A percentile compares a stretch with the other conserved stretches of the same genome.
Conservation (phyloP, 768 basidiomycete species). For the Lactarius hengduanensis region DNA sequence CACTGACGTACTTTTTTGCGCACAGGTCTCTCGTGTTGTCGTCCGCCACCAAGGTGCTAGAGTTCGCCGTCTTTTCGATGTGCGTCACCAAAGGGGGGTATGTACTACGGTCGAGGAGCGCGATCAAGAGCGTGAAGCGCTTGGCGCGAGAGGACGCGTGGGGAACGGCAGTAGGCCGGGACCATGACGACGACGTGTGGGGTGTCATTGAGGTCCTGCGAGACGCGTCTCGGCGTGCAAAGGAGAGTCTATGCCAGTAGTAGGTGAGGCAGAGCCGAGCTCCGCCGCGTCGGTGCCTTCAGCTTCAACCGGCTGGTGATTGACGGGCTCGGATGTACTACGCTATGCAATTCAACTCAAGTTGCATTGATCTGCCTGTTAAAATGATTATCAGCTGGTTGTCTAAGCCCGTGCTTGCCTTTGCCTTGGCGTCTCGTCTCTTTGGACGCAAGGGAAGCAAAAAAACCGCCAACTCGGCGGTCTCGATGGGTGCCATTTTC, state of each 20-base stretch:
- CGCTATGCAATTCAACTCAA: too few relatives aligned
- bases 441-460: too few relatives aligned
- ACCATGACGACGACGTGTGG: background rate
- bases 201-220: slow-evolving; percentile 10
- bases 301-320: too few relatives aligned
- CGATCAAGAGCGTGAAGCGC: slow-evolving; percentile 7
- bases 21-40: slow-evolving; percentile 45
- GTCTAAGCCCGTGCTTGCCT: too few relatives aligned
- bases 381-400: too few relatives aligned
- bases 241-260: background rate
- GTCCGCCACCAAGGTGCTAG: slow-evolving; percentile 45
- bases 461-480: too few relatives aligned
- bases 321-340: too few relatives aligned
- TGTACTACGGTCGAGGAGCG: slow-evolving; percentile 24
- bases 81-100: slow-evolving; percentile 54
- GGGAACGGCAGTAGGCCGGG: background rate
- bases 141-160: slow-evolving; percentile 10
- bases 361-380: too few relatives aligned
- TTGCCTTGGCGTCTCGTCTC: too few relatives aligned
- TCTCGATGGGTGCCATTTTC: too few relatives aligned
- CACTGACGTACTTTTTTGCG: background rate
- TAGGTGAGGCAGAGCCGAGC: background rate
- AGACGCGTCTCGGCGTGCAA: slow-evolving; percentile 2
- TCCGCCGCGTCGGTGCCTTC: too few relatives aligned
- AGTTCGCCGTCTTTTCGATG: slow-evolving; percentile 48